Conservation (phyloP, 208 protist genomes). For the Kentomonas sorsogonicus region DNA sequence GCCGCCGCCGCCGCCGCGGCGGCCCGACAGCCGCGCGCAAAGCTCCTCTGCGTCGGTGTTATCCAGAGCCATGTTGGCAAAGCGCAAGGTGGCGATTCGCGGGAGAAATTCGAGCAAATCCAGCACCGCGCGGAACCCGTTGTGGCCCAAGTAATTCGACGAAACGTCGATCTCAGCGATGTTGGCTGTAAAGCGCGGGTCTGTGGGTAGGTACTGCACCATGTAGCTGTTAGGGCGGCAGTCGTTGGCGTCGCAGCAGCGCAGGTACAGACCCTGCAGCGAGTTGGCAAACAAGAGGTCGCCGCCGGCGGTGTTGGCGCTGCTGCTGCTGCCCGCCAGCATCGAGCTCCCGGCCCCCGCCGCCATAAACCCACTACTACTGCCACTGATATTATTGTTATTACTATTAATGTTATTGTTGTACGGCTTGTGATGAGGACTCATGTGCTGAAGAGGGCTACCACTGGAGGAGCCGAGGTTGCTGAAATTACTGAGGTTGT, state of each 20-base stretch:
- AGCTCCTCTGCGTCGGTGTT: slow-evolving; percentile 76
- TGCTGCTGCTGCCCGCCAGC: slow-evolving; percentile 12
- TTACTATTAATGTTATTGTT: no score
- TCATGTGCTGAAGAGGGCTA: no score
- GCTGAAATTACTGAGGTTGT: no score
- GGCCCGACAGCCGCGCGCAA: slow-evolving; percentile 46
- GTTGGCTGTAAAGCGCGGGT: slow-evolving; percentile 61
- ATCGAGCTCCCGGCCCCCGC: neutral
- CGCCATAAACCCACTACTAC: neutral
- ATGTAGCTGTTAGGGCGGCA: slow-evolving; percentile 87
- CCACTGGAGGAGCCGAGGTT: no score
- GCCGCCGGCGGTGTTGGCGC: slow-evolving; percentile 11
- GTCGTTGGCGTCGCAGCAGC: slow-evolving; percentile 72
- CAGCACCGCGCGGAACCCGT: slow-evolving; percentile 79
- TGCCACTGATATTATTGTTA: no score
- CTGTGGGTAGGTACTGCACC: slow-evolving; percentile 67
- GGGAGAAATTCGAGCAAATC: slow-evolving; percentile 72
- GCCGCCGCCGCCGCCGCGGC: no score
- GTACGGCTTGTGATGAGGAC: no score
- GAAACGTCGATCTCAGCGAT: slow-evolving; percentile 83
- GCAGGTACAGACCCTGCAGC: slow-evolving; percentile 75
- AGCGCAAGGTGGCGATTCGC: slow-evolving; percentile 46
- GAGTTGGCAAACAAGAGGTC: slow-evolving; percentile 55
- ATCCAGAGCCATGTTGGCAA: slow-evolving; percentile 86
- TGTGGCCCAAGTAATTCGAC: slow-evolving; percentile 86